These are phyloP conservation scores for Aspergillus sp. DNA, from an alignment of 2,329 filamentous ascomycete genomes.

Conservation along the genomic window DNA sequence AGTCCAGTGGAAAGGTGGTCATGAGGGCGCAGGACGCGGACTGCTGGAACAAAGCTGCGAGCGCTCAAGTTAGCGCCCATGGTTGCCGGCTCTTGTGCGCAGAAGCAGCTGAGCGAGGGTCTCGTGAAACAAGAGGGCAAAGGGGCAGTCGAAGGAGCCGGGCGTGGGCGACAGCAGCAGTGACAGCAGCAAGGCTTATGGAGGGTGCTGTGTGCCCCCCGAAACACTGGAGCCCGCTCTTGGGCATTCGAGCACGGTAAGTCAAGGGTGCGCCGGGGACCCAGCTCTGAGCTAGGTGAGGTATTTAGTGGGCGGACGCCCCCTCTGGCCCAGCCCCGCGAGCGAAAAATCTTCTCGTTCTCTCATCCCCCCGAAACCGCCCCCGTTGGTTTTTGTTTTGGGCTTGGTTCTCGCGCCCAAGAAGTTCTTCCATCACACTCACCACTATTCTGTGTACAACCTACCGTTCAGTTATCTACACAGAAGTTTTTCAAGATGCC, in stretches of 20 bases:
- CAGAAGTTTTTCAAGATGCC: slow-evolving; percentile 55
- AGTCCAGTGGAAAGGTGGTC: not conserved
- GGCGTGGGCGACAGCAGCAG: not conserved
- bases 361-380: slow-evolving; percentile 22
- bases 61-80: not conserved
- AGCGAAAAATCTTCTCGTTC: slow-evolving; percentile 28
- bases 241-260: not conserved
- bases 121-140: not conserved
- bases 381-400: slow-evolving; percentile 13
- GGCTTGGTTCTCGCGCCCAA: slow-evolving; percentile 7
- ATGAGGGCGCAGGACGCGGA: not conserved
- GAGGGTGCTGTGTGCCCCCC: slow-evolving; percentile 11
- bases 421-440: slow-evolving; percentile 15
- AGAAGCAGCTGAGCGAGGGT: not conserved
- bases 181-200: not conserved
- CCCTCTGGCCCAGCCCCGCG: slow-evolving; percentile 26
- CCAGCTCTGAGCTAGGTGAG: not conserved
- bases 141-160: not conserved
- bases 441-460: slow-evolving; percentile 21
- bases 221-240: slow-evolving; percentile 22
- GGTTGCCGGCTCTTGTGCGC: not conserved
- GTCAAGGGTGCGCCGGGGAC: not conserved
- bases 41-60: not conserved
- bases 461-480: slow-evolving; percentile 40
- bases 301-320: slow-evolving; percentile 26